These are phyloP conservation scores for Geotrichum cucujoidarum DNA, from an alignment of 1,139 yeast genomes.

Conservation along the genomic window DNA sequence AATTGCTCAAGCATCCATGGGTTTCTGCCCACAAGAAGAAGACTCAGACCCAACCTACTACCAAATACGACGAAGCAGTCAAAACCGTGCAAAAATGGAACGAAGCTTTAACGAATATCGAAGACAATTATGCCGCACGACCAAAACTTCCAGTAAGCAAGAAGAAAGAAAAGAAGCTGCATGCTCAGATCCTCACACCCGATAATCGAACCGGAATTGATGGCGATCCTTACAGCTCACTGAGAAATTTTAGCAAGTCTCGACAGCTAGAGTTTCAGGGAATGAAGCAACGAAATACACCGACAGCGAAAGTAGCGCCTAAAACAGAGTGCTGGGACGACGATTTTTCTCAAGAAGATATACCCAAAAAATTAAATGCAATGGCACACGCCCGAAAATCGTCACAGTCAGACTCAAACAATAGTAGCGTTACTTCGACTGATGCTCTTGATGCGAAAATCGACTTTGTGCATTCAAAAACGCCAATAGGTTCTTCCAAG, in stretches of 20 bases:
- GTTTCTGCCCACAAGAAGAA: conserved; percentile 31
- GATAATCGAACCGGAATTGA: conserved; percentile 1
- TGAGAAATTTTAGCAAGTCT: conserved; percentile 23
- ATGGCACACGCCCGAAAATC: background rate
- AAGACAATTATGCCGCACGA: too few relatives aligned
- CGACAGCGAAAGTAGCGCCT: background rate
- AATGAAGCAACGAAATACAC: conserved; percentile 15
- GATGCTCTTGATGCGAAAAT: conserved; percentile 2
- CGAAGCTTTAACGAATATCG: conserved; percentile 19
- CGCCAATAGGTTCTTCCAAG: background rate
- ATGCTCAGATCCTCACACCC: background rate
- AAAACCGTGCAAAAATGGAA: conserved; percentile 35
- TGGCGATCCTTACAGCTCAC: conserved; percentile 19
- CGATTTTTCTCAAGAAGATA: conserved; percentile 22
- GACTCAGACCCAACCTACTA: conserved; percentile 12
- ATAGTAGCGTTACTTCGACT: conserved; percentile 3
- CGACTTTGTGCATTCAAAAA: conserved; percentile 7
- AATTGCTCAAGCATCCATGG: conserved; percentile 63
- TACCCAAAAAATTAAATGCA: conserved; percentile 17
- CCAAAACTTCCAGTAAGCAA: too few relatives aligned
- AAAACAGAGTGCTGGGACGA: conserved; percentile 24
- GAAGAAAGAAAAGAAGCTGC: conserved; percentile 1
- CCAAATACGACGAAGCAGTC: conserved; percentile 32
- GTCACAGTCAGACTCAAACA: conserved; percentile 3
- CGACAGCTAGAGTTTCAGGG: conserved; percentile 22